Percentiles rank a stretch among this genome's conserved stretches.
These are phyloP conservation scores for Escovopsis sp. DNA, from an alignment of 2,329 filamentous ascomycete species.

Conservation along the genomic window DNA sequence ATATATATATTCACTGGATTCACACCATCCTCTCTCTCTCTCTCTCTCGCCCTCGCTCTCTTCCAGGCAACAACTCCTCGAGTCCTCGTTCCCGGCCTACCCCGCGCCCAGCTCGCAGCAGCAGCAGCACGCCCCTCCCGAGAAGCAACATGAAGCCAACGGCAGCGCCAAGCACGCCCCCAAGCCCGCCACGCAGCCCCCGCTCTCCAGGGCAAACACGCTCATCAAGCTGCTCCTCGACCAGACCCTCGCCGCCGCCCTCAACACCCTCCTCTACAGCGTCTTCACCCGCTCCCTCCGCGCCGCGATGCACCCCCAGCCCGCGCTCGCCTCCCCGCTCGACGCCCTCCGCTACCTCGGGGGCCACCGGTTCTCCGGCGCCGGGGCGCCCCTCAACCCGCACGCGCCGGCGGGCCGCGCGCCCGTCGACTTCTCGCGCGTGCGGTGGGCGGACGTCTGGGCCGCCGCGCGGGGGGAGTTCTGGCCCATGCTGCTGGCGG, in stretches of 20 bases:
- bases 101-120: slow-evolving; percentile 31
- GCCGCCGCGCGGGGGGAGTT: slow-evolving; percentile 39
- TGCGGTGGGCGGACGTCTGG: slow-evolving; percentile 31
- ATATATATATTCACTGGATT: no score
- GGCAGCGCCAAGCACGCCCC: no score
- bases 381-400: no score
- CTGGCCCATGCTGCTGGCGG: slow-evolving; percentile 49
- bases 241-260: slow-evolving; percentile 48
- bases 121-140: slow-evolving; percentile 9
- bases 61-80: slow-evolving; percentile 59
- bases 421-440: slow-evolving; percentile 27
- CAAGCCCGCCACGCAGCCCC: slow-evolving; percentile 15
- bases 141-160: no score
- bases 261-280: slow-evolving; percentile 53
- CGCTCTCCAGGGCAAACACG: slow-evolving; percentile 48
- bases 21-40: no score
- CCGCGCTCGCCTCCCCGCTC: slow-evolving; percentile 22
- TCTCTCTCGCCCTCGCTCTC: slow-evolving; percentile 9
- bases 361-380: no score
- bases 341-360: slow-evolving; percentile 15
- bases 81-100: slow-evolving; percentile 57
- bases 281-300: slow-evolving; percentile 43
- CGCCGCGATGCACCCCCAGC: slow-evolving; percentile 29
- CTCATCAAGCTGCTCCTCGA: slow-evolving; percentile 53
- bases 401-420: no score